Evolutionary conservation across 2,329 filamentous ascomycete species (phyloP).

Genomic region (Rhynchosporium secalis): DNA sequence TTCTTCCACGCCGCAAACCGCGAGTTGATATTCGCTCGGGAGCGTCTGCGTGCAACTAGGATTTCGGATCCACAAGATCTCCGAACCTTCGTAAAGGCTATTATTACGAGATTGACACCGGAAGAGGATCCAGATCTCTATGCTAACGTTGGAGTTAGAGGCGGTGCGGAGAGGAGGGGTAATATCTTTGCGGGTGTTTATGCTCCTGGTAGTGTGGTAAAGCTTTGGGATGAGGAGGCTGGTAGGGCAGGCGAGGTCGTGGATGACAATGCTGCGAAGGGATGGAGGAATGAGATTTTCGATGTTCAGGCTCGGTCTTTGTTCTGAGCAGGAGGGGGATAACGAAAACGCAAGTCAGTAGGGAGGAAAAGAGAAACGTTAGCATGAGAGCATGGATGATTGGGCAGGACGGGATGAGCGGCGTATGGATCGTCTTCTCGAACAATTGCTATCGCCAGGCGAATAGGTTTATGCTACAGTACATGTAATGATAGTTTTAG

Average conservation of each 20-base stretch:
- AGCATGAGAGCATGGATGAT: neutral
- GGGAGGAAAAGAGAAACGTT: too few relatives aligned
- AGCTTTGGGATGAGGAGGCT: conserved; percentile 85
- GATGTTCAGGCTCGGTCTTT: conserved; percentile 42
- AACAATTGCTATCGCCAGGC: neutral
- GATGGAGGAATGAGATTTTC: conserved; percentile 88
- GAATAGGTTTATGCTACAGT: neutral
- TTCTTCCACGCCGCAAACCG: conserved; percentile 74
- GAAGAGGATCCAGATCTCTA: conserved; percentile 76
- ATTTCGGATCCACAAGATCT: conserved; percentile 80
- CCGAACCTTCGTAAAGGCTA: conserved; percentile 77
- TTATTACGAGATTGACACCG: conserved; percentile 73
- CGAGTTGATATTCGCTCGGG: conserved; percentile 82
- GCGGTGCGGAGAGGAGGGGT: conserved; percentile 52
- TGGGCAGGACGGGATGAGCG: neutral
- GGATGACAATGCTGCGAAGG: conserved; percentile 58
- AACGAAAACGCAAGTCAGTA: too few relatives aligned
- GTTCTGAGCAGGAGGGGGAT: neutral
- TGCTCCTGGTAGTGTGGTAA: conserved; percentile 84
- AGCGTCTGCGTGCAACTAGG: conserved; percentile 80
- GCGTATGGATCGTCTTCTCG: neutral
- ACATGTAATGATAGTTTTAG: conserved; percentile 10
- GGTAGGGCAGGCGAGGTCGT: conserved; percentile 68
- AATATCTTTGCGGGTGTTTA: conserved; percentile 80
- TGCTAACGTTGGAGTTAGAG: conserved; percentile 67